Evolutionary conservation across 192 early-diverging fungal genomes (phyloP).

Genomic region (Coemansia sp.): DNA sequence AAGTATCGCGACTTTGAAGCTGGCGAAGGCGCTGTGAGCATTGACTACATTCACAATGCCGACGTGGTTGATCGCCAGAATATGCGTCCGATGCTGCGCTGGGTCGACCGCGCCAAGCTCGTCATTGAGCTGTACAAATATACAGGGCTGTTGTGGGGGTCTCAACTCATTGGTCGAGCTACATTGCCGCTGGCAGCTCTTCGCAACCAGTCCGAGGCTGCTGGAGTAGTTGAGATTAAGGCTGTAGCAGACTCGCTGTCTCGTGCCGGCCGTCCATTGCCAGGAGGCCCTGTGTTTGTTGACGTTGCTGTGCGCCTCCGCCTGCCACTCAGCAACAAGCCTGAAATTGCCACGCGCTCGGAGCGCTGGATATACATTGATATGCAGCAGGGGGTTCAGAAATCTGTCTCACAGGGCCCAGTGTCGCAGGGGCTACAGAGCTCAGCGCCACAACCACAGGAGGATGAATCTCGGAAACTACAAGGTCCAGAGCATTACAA

Average conservation of each 20-base stretch:
- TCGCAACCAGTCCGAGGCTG: slow-evolving; percentile 33
- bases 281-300: slow-evolving; percentile 40
- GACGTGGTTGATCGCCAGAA: slow-evolving; percentile 39
- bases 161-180: slow-evolving; percentile 44
- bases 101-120: slow-evolving; percentile 45
- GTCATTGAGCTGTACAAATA: slow-evolving; percentile 49
- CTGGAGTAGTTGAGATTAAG: slow-evolving; percentile 31
- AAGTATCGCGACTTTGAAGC: slow-evolving; percentile 41
- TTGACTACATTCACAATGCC: slow-evolving; percentile 24
- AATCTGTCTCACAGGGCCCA: neutral
- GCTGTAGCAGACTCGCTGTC: slow-evolving; percentile 15
- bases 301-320: slow-evolving; percentile 42
- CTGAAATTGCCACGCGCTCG: slow-evolving; percentile 17
- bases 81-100: slow-evolving; percentile 36
- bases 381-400: neutral
- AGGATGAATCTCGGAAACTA: no score
- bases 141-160: slow-evolving; percentile 46
- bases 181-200: slow-evolving; percentile 41
- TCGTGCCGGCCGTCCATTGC: slow-evolving; percentile 25
- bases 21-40: slow-evolving; percentile 17
- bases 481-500: no score
- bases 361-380: slow-evolving; percentile 49
- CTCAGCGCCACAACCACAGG: no score
- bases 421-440: no score
- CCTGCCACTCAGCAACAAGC: slow-evolving; percentile 36